phyloP scores from a whole-genome alignment of 106 monocot genomes.

The Phalaenopsis aphrodite region DNA sequence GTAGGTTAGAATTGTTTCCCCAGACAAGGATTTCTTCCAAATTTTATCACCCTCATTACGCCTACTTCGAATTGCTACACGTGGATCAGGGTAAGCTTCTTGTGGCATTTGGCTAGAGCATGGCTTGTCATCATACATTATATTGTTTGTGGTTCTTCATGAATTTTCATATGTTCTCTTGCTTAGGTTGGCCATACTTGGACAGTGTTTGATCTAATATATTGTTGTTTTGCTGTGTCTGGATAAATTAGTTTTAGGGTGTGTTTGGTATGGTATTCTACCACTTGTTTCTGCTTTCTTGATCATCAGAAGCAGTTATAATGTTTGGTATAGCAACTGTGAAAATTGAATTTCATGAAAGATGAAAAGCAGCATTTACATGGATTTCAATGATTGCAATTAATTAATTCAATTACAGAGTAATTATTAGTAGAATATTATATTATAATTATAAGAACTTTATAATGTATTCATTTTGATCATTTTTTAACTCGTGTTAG shows the following conservation, averaged over 20 bases:
- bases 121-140: not conserved
- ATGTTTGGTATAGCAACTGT: not conserved
- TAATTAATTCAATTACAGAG: too few species aligned
- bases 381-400: too few species aligned
- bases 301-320: not conserved
- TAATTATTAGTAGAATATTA: too few species aligned
- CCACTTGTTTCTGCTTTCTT: not conserved
- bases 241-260: not conserved
- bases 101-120: not conserved
- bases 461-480: too few species aligned
- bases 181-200: not conserved
- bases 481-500: too few species aligned
- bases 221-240: not conserved
- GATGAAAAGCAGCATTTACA: too few species aligned
- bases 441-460: too few species aligned
- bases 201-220: not conserved
- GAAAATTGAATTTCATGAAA: not conserved
- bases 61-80: slow-evolving; percentile 66
- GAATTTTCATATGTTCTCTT: not conserved
- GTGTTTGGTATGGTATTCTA: not conserved
- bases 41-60: slow-evolving; percentile 90
- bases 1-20: slow-evolving; percentile 90
- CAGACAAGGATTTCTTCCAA: slow-evolving; percentile 99
- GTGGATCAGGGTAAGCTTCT: slow-evolving; percentile 60
- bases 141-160: not conserved